phyloP scores from a whole-genome alignment of 2,329 filamentous ascomycete species.

The Rhynchosporium secalis region DNA sequence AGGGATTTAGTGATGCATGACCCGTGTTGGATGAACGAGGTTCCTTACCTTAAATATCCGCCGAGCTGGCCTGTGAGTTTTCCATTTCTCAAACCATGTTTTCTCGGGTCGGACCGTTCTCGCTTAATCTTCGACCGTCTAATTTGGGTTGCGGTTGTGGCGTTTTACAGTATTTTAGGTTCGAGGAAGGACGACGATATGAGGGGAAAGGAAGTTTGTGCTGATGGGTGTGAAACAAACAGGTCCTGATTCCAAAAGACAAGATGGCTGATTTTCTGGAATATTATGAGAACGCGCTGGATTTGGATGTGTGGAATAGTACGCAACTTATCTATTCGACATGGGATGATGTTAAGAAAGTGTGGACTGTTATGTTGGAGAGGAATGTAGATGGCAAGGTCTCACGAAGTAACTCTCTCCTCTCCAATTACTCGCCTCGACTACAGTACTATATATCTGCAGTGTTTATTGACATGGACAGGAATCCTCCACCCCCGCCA shows the following conservation, averaged over 20 bases:
- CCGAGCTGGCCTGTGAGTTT: slow-evolving; percentile 11
- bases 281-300: slow-evolving; percentile 59
- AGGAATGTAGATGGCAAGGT: slow-evolving; percentile 10
- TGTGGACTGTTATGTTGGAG: slow-evolving; percentile 56
- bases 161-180: too few species aligned
- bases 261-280: slow-evolving; percentile 69
- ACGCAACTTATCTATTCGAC: slow-evolving; percentile 49
- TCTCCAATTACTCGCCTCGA: slow-evolving; percentile 38
- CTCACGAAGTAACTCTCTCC: neutral
- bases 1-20: slow-evolving; percentile 67
- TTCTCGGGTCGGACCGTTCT: neutral
- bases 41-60: slow-evolving; percentile 55
- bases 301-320: slow-evolving; percentile 64
- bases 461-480: slow-evolving; percentile 21
- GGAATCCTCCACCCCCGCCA: slow-evolving; percentile 50
- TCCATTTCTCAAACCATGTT: slow-evolving; percentile 36
- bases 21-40: slow-evolving; percentile 56
- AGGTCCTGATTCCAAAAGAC: slow-evolving; percentile 68
- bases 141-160: neutral
- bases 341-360: slow-evolving; percentile 50
- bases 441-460: too few species aligned
- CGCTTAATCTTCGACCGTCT: neutral
- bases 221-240: slow-evolving; percentile 51
- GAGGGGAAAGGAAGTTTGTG: slow-evolving; percentile 56
- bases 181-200: neutral